A percentile compares a stretch with the other conserved stretches of the same genome.
Evolutionary conservation across 2,329 filamentous ascomycete species (phyloP).

Genomic region (Cladosporium sphaerospermum): DNA sequence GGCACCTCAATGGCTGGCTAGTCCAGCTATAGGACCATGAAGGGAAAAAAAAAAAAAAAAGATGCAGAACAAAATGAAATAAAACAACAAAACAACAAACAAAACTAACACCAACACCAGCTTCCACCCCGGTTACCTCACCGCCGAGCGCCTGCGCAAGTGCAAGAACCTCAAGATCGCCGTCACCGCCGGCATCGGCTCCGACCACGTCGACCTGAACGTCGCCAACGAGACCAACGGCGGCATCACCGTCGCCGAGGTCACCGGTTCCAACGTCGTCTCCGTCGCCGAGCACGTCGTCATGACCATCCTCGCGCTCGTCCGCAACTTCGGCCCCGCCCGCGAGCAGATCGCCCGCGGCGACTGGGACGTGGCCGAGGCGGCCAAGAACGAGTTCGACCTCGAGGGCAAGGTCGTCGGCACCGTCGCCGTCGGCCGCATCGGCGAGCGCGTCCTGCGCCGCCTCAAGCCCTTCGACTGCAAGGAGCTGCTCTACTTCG

Average conservation of each 20-base stretch:
- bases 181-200: slow-evolving; percentile 94
- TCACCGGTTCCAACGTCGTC: slow-evolving; percentile 96
- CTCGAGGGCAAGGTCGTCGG: slow-evolving; percentile 96
- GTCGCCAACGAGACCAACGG: slow-evolving; percentile 98
- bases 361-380: slow-evolving; percentile 92
- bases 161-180: slow-evolving; percentile 99
- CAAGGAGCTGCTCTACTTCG: slow-evolving; percentile 99
- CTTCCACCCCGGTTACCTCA: slow-evolving; percentile 98
- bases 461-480: slow-evolving; percentile 96
- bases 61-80: neutral
- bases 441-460: slow-evolving; percentile 94
- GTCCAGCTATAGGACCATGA: neutral
- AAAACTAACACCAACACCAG: slow-evolving; percentile 38
- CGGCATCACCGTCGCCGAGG: slow-evolving; percentile 92
- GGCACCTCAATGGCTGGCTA: slow-evolving; percentile 1
- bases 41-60: neutral
- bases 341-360: slow-evolving; percentile 87
- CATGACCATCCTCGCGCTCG: slow-evolving; percentile 94
- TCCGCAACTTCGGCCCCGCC: slow-evolving; percentile 97
- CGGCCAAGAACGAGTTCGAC: slow-evolving; percentile 97
- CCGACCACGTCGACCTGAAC: slow-evolving; percentile 95
- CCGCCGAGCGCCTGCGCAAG: slow-evolving; percentile 89
- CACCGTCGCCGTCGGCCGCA: slow-evolving; percentile 94
- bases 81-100: neutral
- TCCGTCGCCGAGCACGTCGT: slow-evolving; percentile 98